These are phyloP conservation scores for Trichophyton verrucosum DNA, from an alignment of 2,329 filamentous ascomycete species.

Conservation along the genomic window DNA sequence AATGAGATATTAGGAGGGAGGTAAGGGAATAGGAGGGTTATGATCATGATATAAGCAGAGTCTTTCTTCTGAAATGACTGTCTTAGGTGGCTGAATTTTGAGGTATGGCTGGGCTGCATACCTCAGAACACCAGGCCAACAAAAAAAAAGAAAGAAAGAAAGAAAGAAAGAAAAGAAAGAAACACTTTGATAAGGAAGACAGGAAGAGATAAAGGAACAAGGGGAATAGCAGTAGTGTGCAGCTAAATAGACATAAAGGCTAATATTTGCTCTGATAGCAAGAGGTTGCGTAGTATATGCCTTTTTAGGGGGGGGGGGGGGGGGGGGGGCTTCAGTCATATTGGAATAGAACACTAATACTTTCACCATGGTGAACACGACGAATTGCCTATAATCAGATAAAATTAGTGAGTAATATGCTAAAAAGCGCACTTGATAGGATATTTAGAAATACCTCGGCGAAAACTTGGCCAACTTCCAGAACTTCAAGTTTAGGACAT, in stretches of 20 bases:
- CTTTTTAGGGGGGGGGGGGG: too few species aligned
- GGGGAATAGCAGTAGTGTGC: neutral
- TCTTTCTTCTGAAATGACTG: constrained; percentile 1
- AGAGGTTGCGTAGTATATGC: neutral
- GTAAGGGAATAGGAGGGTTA: neutral
- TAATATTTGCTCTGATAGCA: neutral
- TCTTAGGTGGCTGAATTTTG: neutral
- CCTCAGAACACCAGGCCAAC: neutral
- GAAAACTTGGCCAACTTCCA: constrained; percentile 81
- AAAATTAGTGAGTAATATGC: neutral
- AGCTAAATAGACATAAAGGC: neutral
- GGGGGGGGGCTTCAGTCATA: too few species aligned
- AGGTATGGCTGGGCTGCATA: constrained; percentile 1
- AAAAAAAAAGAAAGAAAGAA: neutral
- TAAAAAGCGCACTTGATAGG: constrained; percentile 11
- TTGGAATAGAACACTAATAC: constrained; percentile 89
- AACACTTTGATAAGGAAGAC: neutral
- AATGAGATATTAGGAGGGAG: neutral
- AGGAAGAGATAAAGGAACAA: neutral
- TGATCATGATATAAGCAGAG: neutral
- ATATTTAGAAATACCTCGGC: constrained; percentile 53
- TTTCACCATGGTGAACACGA: constrained; percentile 92
- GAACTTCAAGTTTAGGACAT: constrained; percentile 79
- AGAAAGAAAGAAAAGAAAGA: neutral
- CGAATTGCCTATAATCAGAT: constrained; percentile 57